Percentiles rank a stretch among this genome's conserved stretches.
These are phyloP conservation scores for Xylaria sp. DNA, from an alignment of 2,329 filamentous ascomycete species.

Conservation along the genomic window DNA sequence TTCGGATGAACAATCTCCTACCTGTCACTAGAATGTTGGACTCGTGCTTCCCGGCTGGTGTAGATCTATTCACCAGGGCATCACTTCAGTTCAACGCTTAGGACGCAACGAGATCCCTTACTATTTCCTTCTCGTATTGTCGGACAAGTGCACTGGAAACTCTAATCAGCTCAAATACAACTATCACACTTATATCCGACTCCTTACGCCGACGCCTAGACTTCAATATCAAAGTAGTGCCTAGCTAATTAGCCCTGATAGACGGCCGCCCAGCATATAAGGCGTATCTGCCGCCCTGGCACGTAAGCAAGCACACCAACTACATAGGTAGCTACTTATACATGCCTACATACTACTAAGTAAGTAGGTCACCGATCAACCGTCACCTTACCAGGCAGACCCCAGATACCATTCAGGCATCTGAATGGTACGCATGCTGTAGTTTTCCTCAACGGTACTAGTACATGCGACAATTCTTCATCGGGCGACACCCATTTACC, in stretches of 20 bases:
- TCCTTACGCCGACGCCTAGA: background rate
- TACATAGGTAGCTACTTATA: background rate
- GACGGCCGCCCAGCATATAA: background rate
- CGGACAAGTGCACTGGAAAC: background rate
- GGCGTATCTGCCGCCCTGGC: background rate
- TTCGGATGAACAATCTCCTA: background rate
- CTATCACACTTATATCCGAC: slow-evolving; percentile 2
- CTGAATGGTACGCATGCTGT: background rate
- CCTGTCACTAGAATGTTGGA: background rate
- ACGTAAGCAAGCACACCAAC: background rate
- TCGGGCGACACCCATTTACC: slow-evolving; percentile 1
- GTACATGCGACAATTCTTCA: background rate
- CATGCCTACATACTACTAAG: too few relatives aligned
- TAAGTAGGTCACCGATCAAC: background rate
- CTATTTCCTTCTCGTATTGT: background rate
- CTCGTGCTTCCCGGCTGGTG: background rate
- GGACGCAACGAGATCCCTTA: background rate
- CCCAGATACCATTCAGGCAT: background rate
- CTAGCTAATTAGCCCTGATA: slow-evolving; percentile 12
- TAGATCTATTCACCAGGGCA: background rate
- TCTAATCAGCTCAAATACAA: background rate
- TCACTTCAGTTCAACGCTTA: background rate
- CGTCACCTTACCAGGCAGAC: background rate
- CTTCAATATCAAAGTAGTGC: background rate
- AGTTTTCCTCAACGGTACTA: background rate